phyloP scores from a whole-genome alignment of 768 basidiomycete species.

The Pleurotus tuoliensis region DNA sequence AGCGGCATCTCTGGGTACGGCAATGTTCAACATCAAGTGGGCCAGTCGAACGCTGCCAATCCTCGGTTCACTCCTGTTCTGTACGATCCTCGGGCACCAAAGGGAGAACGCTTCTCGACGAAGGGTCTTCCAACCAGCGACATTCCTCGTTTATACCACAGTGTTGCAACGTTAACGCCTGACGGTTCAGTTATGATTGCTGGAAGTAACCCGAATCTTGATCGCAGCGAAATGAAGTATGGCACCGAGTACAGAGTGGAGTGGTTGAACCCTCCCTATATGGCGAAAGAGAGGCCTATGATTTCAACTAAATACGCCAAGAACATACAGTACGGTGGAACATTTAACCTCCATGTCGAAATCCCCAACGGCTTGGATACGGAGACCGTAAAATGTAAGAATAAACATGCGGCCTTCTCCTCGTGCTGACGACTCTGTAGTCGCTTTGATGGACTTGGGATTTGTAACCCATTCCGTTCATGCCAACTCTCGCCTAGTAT shows the following conservation, averaged over 20 bases:
- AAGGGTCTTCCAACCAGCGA: conserved; percentile 57
- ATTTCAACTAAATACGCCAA: conserved; percentile 29
- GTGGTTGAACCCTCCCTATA: conserved; percentile 81
- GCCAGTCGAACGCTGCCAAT: conserved; percentile 73
- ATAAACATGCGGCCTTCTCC: no score
- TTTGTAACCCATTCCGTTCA: conserved; percentile 77
- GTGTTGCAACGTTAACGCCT: conserved; percentile 77
- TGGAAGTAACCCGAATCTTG: conserved; percentile 82
- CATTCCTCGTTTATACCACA: conserved; percentile 79
- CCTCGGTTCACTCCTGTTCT: conserved; percentile 66
- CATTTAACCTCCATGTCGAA: conserved; percentile 41
- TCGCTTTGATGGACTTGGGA: conserved; percentile 78
- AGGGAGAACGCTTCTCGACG: conserved; percentile 55
- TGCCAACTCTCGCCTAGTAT: conserved; percentile 73
- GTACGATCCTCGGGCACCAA: conserved; percentile 56
- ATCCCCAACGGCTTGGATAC: conserved; percentile 29
- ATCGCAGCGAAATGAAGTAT: conserved; percentile 67
- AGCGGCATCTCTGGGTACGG: conserved; percentile 77
- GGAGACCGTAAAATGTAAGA: conserved; percentile 45
- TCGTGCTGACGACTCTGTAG: no score
- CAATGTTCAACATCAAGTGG: conserved; percentile 66
- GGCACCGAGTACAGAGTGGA: conserved; percentile 90
- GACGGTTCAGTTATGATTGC: conserved; percentile 71
- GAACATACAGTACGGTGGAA: conserved; percentile 41
- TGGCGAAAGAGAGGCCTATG: conserved; percentile 55